These are phyloP conservation scores for Chrysoporthe deuterocubensis DNA, from an alignment of 2,329 filamentous ascomycete genomes.

Conservation along the genomic window DNA sequence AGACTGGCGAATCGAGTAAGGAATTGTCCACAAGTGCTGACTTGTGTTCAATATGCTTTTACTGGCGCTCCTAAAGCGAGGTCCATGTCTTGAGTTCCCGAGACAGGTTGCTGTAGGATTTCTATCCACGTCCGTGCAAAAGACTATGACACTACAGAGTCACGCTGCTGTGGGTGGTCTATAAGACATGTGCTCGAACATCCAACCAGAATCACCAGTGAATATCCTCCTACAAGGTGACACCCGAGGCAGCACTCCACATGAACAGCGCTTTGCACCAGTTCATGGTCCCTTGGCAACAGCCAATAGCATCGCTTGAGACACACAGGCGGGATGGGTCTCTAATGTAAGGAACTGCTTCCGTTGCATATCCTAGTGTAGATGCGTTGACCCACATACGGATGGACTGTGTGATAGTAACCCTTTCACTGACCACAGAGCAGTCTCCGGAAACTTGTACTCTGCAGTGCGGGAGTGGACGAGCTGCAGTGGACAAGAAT, in stretches of 20 bases:
- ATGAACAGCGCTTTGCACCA: not conserved
- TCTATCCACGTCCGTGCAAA: not conserved
- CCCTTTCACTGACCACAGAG: not conserved
- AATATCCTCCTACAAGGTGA: slow-evolving; percentile 7
- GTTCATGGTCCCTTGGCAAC: not conserved
- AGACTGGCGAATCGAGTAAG: not conserved
- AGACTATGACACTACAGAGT: not conserved
- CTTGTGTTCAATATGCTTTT: not conserved
- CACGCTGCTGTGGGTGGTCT: not conserved
- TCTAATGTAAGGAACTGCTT: not conserved
- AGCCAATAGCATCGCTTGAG: slow-evolving; percentile 11
- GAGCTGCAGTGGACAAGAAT: not conserved
- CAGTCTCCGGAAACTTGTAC: not conserved
- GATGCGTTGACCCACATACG: not conserved
- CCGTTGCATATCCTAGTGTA: not conserved
- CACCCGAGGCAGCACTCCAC: slow-evolving; percentile 9
- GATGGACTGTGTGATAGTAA: not conserved
- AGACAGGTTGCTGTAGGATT: not conserved
- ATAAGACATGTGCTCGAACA: not conserved
- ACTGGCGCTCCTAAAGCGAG: not conserved
- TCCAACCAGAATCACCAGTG: not conserved
- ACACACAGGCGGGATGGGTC: slow-evolving; percentile 15
- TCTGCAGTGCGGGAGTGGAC: not conserved
- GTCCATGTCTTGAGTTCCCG: not conserved
- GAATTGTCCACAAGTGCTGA: not conserved